Evolutionary conservation across 2,329 filamentous ascomycete genomes (phyloP), one percentile per base, ranked within the genome.

Genomic region (Epichloe aotearoae): DNA sequence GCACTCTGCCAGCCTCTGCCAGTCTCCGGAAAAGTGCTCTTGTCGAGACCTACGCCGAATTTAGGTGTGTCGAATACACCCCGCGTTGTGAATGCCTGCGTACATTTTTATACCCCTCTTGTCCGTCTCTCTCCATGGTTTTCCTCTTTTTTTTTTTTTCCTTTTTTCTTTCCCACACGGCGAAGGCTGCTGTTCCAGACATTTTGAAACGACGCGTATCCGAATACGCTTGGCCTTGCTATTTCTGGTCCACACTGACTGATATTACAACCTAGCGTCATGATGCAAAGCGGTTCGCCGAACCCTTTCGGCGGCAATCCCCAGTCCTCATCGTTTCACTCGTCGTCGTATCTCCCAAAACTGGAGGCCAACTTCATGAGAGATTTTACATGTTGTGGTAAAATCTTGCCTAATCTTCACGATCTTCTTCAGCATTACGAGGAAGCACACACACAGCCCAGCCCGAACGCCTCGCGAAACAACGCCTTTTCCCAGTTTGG

Each of bases 341-440:
- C 91, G 1, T 95, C 90, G 6, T 97, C 93, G 26, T 97, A 97
- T 65, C 79, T 96, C 1, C 91, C 90, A 10, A 96, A 95, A 68
- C 82, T 96, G 63, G 93, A 98, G 69, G 91, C 91, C 54, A 93
- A 91, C 63, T 98, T 96, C 67, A 94, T 97, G 88, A 85, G 85
- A 68, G 90, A 97, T 70, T 97, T 97, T 69, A 85, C 85, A 49
- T 98, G 93, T 72, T 98, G 93, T 69, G 89, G 89, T 61, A 80
- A 88, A 61, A 91, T 84, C 34, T 77, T 96, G 58, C 86, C 90
- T 23, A 94, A 90, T 47, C 79, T 98, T 58, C 93, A 98, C 70
- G 93, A 97, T 64, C 76, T 98, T 45, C 74, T 98, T 45, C 89
- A 95, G 64, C 93, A 98, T 67, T 98, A 96, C 64, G 93, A 98